phyloP scores from a whole-genome alignment of 2,329 filamentous ascomycete species.

The Chrysoporthe deuterocubensis region DNA sequence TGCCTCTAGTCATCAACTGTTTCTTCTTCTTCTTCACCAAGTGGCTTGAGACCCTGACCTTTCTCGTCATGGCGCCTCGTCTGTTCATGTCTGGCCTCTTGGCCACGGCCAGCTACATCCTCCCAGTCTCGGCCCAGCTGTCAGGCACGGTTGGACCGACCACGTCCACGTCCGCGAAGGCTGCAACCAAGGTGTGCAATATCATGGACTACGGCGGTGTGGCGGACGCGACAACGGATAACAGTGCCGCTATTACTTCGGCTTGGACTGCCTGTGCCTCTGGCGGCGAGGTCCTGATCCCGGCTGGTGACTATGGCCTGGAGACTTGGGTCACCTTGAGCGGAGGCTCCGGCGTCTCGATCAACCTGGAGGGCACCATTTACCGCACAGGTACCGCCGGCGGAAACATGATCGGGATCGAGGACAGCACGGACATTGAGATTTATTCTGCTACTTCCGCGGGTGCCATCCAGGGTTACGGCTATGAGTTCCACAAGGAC shows the following conservation, averaged over 20 bases:
- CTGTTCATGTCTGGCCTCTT: constrained; percentile 23
- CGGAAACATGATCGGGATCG: constrained; percentile 36
- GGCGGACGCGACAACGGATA: constrained; percentile 52
- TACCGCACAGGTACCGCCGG: constrained; percentile 33
- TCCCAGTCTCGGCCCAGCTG: constrained; percentile 33
- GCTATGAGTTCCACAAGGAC: constrained; percentile 47
- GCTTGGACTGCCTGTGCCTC: constrained; percentile 46
- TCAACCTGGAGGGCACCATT: constrained; percentile 50
- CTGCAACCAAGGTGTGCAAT: constrained; percentile 45
- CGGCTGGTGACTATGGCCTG: constrained; percentile 51
- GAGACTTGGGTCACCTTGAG: constrained; percentile 50
- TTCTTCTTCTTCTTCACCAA: background rate
- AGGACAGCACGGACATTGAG: constrained; percentile 47
- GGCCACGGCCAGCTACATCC: constrained; percentile 22
- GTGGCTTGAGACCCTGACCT: too few relatives aligned
- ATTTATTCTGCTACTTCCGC: constrained; percentile 47
- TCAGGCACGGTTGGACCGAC: constrained; percentile 35
- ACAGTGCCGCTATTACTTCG: constrained; percentile 35
- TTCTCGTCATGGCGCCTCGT: constrained; percentile 17
- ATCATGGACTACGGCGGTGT: constrained; percentile 54
- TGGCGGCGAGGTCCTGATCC: constrained; percentile 54
- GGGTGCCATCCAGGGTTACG: constrained; percentile 55
- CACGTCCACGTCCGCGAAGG: constrained; percentile 35
- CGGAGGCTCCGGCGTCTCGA: constrained; percentile 49
- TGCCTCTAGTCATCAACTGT: background rate